phyloP scores from a whole-genome alignment of 768 basidiomycete species.

The Lentinula detonsa region DNA sequence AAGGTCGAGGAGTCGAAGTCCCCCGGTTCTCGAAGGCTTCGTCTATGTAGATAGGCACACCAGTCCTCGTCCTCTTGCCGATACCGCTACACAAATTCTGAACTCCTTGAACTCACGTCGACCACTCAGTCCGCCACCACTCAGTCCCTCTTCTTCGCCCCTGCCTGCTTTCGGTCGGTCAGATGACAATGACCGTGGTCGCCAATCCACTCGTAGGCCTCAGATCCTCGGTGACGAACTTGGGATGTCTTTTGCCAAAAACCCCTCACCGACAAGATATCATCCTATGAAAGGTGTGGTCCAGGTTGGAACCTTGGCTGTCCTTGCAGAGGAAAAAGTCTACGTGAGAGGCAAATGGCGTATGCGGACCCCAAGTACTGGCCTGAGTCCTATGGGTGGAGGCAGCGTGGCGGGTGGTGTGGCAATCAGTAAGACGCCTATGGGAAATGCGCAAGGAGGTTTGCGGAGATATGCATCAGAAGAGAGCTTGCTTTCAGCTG shows the following conservation, averaged over 20 bases:
- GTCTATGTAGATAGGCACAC: not conserved
- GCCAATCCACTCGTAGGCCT: not conserved
- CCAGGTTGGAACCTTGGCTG: not conserved
- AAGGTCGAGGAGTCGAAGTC: not conserved
- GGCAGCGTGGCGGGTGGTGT: too few species aligned
- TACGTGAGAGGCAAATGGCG: constrained; percentile 2
- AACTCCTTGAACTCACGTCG: not conserved
- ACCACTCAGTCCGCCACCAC: not conserved
- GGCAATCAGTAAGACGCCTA: not conserved
- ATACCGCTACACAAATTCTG: not conserved
- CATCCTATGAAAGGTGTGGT: not conserved
- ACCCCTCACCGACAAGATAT: constrained; percentile 2
- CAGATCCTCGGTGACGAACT: constrained; percentile 2
- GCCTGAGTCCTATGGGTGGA: not conserved
- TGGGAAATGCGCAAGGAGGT: not conserved
- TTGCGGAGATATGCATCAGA: constrained; percentile 5
- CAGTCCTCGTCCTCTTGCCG: not conserved
- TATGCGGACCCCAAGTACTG: constrained; percentile 5
- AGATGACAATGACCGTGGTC: not conserved
- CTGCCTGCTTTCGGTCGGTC: not conserved
- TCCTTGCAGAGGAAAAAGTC: constrained; percentile 1
- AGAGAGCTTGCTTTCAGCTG: not conserved
- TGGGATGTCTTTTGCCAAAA: constrained; percentile 1
- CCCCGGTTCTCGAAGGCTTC: not conserved
- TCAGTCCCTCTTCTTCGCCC: not conserved